These are phyloP conservation scores for Trichoderma citrinoviride DNA, from an alignment of 2,329 filamentous ascomycete genomes.

Conservation along the genomic window DNA sequence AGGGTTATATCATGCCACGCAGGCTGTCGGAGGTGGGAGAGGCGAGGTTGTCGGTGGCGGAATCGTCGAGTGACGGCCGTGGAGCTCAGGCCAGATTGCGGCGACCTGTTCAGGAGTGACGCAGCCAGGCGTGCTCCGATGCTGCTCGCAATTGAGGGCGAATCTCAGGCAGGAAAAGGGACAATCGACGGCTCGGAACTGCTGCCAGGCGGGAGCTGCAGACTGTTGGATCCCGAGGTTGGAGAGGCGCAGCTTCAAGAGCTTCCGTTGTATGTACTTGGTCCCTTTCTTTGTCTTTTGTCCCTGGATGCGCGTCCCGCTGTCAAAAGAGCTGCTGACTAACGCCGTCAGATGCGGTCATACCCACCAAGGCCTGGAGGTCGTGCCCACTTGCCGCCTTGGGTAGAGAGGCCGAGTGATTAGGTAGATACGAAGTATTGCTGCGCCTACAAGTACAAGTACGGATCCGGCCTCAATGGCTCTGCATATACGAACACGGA, in stretches of 20 bases:
- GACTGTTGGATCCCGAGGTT: not conserved
- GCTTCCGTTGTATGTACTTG: not conserved
- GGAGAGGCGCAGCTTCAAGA: constrained; percentile 13
- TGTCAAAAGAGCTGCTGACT: not conserved
- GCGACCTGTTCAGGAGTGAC: not conserved
- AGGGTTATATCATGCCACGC: constrained; percentile 32
- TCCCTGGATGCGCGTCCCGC: constrained; percentile 1
- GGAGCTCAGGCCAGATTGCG: not conserved
- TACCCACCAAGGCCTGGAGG: not conserved
- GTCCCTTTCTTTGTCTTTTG: not conserved
- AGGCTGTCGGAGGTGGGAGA: not conserved
- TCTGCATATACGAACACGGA: constrained; percentile 7
- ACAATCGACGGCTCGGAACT: not conserved
- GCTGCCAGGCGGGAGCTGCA: not conserved
- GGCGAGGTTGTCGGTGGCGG: constrained; percentile 4
- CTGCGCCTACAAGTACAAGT: not conserved
- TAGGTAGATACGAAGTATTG: too few relatives aligned
- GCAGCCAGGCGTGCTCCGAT: constrained; percentile 21
- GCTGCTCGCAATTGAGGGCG: not conserved
- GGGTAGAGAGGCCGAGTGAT: not conserved
- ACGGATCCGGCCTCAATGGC: not conserved
- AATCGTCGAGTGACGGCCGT: not conserved
- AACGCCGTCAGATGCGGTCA: not conserved
- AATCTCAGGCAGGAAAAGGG: too few relatives aligned
- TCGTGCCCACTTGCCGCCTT: constrained; percentile 11